phyloP scores from a whole-genome alignment of 2,329 filamentous ascomycete genomes.

The Aspergillus sp. region DNA sequence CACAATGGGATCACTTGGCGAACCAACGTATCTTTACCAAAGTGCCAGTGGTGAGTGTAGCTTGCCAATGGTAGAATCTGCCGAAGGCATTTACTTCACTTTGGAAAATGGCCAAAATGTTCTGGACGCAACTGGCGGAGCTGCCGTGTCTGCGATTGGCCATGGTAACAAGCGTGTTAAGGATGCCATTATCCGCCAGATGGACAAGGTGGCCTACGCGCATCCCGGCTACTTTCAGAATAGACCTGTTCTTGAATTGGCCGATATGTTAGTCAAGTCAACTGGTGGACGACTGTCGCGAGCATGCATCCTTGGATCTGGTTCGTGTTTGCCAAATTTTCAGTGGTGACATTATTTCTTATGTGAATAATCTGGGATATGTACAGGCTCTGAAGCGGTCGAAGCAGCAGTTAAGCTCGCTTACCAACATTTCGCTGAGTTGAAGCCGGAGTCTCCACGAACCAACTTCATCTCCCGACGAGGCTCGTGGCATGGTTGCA shows the following conservation, averaged over 20 bases:
- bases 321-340: too few species aligned
- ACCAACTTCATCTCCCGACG: conserved; percentile 58
- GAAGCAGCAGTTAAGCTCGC: conserved; percentile 64
- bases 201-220: conserved; percentile 54
- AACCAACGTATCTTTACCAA: too few species aligned
- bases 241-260: conserved; percentile 47
- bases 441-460: conserved; percentile 46
- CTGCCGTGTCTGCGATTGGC: conserved; percentile 67
- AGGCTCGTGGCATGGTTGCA: conserved; percentile 65
- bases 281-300: conserved; percentile 49
- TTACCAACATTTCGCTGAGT: conserved; percentile 59
- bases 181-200: conserved; percentile 55
- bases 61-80: not conserved
- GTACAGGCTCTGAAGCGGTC: conserved; percentile 58
- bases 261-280: conserved; percentile 42
- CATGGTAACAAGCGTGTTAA: conserved; percentile 59
- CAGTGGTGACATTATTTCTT: too few species aligned
- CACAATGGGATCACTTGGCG: too few species aligned
- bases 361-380: too few species aligned
- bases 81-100: conserved; percentile 41
- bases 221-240: conserved; percentile 54
- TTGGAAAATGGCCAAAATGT: conserved; percentile 51
- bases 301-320: conserved; percentile 47
- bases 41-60: too few species aligned
- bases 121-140: conserved; percentile 67